Base-by-base conservation (phyloP, 257 asterid genomes). In the Solanum pinnatisectum region DNA sequence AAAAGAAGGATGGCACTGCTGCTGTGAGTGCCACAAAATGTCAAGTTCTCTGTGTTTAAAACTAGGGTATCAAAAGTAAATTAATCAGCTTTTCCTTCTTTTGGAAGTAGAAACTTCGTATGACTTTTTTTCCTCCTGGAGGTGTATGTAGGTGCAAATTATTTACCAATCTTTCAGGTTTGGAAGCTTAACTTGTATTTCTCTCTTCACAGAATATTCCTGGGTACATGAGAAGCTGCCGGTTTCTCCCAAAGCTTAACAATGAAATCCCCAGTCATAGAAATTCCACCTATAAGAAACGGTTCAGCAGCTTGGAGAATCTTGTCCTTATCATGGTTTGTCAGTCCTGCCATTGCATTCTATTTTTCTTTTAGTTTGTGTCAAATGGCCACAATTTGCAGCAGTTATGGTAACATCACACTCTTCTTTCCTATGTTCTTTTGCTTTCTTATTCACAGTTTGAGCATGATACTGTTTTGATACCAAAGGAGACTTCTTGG, bases 401-500 rank as follows among this genome's bases (percentile, higher is more conserved):
- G 65, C 85, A 44, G 16, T 20, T 27, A 27, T 27, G 37, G 27
- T n/a, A 6, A 42, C 30, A 39, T 27, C 65, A 56, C 87, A 85
- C 27, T 25, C 83, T 70, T 86, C 40, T 86, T 73, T 7, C 67
- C 56, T 23, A 2, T 10, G 68, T 30, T 82, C 52, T 37, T 18
- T 32, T 27, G 72, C 59, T 46, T 40, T 37, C 56, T 22, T 46
- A 23, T 49, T 79, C 42, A 87, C 96, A 96, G 99, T 96, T 96
- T 90, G 98, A 96, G 73, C 95, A 95, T 87, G 99, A 96, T 73
- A 95, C 99, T 25, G 98, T 96, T 49, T 81, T 96, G 92, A 94
- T 96, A 90, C 98, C 99, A 18, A 95, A 95, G 91, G 98, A 96
- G 93, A 96, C 99, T 27, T 52, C 99, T 46, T 96, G 98, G 99